Base-by-base conservation (phyloP, 495 filamentous ascomycete species). In the Daldinia loculata region DNA sequence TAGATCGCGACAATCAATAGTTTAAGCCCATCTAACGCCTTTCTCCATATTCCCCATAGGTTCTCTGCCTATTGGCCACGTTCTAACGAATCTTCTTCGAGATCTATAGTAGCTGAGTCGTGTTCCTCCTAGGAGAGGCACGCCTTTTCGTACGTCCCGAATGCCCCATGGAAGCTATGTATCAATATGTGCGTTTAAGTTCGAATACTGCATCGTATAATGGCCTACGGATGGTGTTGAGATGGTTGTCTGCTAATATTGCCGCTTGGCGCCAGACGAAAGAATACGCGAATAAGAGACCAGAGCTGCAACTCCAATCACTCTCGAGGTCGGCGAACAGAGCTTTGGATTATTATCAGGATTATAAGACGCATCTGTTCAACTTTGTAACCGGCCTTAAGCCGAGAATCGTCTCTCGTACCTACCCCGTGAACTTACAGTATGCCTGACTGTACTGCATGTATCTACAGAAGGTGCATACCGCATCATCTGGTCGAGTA, bases 291-390 rank as follows among this genome's bases (percentile, higher is more conserved):
- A 67, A 67, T 72, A 26, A 41, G 39, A 48, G 51, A 56, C 11
- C 43, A 32, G 41, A 72, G 30, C 43, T 61, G 64, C 64, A 56
- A 15, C 15, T 60, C 32, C 63, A 30, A 64, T 67, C 59, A 63
- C 63, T 56, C 52, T 53, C 63, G 24, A 67, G 63, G 59, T 71
- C 63, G 69, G 63, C 59, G 69, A 71, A 67, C 53, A 59, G 24
- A 38, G 15, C n/a, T 24, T 48, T 22, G 19, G 19, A 24, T 48
- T 48, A 24, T 48, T 36, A 12, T 36, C 4, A 36, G 34, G 12
- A 36, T 22, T 48, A 22, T 48, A 48, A 48, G 19, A 48, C 4
- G 43, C 17, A 24, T 24, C 22, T 48, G 19, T 48, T 24, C 43
- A 24, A 48, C 43, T 48, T 48, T 48, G 19, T 6, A 48, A 9